Conservation (phyloP, 2,329 filamentous ascomycete species). For the Pseudocercospora fijiensis region DNA sequence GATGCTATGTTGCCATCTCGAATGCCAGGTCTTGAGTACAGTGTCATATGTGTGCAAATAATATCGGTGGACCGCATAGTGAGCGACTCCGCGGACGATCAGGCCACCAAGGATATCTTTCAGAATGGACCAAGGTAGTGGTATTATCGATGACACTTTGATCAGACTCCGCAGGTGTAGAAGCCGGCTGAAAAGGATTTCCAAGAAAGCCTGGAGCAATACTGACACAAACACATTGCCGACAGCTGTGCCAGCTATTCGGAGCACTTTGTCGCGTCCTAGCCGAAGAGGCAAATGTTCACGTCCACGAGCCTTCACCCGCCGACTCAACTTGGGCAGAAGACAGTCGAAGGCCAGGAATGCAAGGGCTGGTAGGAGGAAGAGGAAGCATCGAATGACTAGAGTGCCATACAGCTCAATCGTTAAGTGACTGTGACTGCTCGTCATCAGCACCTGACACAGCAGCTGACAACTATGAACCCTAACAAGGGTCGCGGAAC, state of each 20-base stretch:
- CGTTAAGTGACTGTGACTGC: constrained; percentile 68
- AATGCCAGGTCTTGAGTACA: constrained; percentile 44
- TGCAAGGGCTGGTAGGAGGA: constrained; percentile 67
- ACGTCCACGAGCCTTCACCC: constrained; percentile 66
- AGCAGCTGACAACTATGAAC: neutral
- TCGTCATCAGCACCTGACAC: constrained; percentile 6
- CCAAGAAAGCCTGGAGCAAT: constrained; percentile 55
- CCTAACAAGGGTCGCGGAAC: neutral
- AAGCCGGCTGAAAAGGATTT: constrained; percentile 55
- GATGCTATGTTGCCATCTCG: constrained; percentile 59
- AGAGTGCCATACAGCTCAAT: constrained; percentile 73
- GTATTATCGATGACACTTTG: constrained; percentile 57
- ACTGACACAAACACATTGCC: constrained; percentile 58
- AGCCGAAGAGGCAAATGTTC: constrained; percentile 49
- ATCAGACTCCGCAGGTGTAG: constrained; percentile 56
- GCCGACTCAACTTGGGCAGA: constrained; percentile 66
- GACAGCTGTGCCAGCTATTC: constrained; percentile 54
- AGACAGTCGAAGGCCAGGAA: constrained; percentile 72
- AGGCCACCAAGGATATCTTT: constrained; percentile 57
- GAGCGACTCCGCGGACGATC: constrained; percentile 60
- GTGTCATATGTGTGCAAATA: constrained; percentile 58
- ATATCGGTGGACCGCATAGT: constrained; percentile 70
- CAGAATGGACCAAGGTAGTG: constrained; percentile 59
- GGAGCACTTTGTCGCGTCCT: constrained; percentile 46
- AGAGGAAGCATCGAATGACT: constrained; percentile 67